Evolutionary conservation across 805 yeast species (phyloP), one percentile per base, ranked within the genome.

Genomic region (Yamadazyma takamatsuzukensis): DNA sequence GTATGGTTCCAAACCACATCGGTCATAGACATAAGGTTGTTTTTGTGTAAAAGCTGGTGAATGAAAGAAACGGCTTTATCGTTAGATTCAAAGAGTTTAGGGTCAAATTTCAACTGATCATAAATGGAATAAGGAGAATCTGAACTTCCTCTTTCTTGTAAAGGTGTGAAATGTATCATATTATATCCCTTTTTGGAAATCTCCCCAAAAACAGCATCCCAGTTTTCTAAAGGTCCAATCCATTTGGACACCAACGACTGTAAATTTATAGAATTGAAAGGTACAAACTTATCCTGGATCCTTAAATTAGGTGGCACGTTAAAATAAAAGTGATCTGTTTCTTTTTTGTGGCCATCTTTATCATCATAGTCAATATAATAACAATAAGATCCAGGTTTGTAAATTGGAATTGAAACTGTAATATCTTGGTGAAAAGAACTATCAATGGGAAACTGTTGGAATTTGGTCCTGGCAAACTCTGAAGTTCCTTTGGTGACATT

Each of bases 1-100:
- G 97, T 90, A 53, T 90, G 98, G 54, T 90, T 90, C 70, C 88
- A 80, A 2, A 90, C 97, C 18, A 93, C 81, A 57, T 90, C 98
- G 1, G 96, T 86, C 63, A 90, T 65, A 0, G 96, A 72, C 25
- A 90, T 65, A 38, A 90, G 70, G 4, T 74, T 74, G 45, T 81
- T 68, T 16, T 80, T 61, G 14, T 61, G 45, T 44, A 78, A 77
- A 48, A 83, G 59, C 6, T 53, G 46, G 1, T 56, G 32, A 4
- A 83, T 73, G 52, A 84, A 64, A 4, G 51, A 32, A 13, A 52
- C 50, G 3, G 89, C 85, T 27, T 82, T 80, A 0, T 63, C 58
- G 16, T 67, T 68, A 31, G 68, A 53, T 18, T 67, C 62, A 53
- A 93, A 90, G 15, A 78, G 56, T 0, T 46, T 54, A 0, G 82